Percentiles rank a stretch among this genome's conserved stretches.
Evolutionary conservation across 768 basidiomycete genomes (phyloP).

Genomic region (Xanthoconium stramineum): DNA sequence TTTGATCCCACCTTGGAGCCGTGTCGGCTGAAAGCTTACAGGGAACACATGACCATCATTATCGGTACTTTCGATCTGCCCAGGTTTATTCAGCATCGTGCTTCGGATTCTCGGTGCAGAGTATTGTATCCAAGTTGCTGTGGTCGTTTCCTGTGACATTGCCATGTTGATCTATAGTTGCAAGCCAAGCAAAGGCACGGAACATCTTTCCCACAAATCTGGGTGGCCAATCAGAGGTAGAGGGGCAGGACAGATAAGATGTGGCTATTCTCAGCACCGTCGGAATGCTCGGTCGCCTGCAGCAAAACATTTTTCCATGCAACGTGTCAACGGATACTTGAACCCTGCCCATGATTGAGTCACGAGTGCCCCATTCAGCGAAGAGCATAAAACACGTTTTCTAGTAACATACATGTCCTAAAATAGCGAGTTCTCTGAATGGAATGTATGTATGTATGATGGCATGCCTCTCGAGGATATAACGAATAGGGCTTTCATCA

Average conservation of each 20-base stretch:
- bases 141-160: not conserved
- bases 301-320: not conserved
- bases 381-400: conserved; percentile 12
- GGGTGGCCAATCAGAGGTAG: not conserved
- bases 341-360: conserved; percentile 1
- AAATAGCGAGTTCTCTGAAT: not conserved
- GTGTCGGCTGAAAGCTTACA: not conserved
- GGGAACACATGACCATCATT: not conserved
- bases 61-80: not conserved
- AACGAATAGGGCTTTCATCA: conserved; percentile 4
- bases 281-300: not conserved
- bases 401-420: not conserved
- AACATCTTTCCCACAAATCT: not conserved
- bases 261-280: not conserved
- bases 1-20: too few relatives aligned
- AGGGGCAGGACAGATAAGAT: conserved; percentile 10
- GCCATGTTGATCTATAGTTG: not conserved
- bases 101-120: not conserved
- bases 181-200: not conserved
- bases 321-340: not conserved
- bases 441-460: too few relatives aligned
- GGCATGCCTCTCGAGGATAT: not conserved
- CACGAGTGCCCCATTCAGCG: not conserved
- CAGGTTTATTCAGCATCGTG: not conserved
- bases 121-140: not conserved